Base-by-base conservation (phyloP, 805 yeast species). In the Hanseniaspora pseudoguilliermondii region DNA sequence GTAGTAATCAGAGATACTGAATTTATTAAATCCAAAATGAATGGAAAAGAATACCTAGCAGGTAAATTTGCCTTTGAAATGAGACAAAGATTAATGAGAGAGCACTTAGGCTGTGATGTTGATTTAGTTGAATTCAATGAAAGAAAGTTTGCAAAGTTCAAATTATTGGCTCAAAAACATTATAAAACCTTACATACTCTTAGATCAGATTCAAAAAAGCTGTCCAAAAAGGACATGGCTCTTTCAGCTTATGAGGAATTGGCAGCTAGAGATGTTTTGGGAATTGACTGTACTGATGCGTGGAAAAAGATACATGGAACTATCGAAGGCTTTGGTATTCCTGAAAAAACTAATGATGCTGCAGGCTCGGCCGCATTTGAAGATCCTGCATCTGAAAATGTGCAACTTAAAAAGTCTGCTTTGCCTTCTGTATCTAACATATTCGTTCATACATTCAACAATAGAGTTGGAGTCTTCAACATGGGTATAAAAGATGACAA, bases 41-140 rank as follows among this genome's bases (percentile, higher is more conserved):
- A 82, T 59, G 97, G 95, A 1, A 71, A 80, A 63, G 85, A 86
- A 0, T 91, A 80, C 67, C 69, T 75, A 59, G 98, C 91, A 2
- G 91, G 88, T 3, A 82, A 81, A 61, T 93, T 91, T 73, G 88
- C 97, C 0, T 95, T 88, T 66, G 83, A 93, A 2, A 71, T 93
- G 58, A 77, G 99, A 63, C 79, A 89, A 73, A 77, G 97, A 59
- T 74, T 95, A 51, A 93, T 93, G 98, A 78, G 98, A 60, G 99
- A 93, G 65, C 99, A 93, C 70, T 66, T 93, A 27, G 99, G 98
- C 27, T 83, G 95, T 54, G 95, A 89, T 67, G 93, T 89, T 44
- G 97, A 90, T 68, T 73, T 83, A 16, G 69, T 89, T 27, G 97
- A 90, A 57, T 69, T 84, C 46, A 84, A 88, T 35, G 96, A 89